These are phyloP conservation scores for Basidioascus undulatus DNA, from an alignment of 768 basidiomycete species.

Conservation along the genomic window DNA sequence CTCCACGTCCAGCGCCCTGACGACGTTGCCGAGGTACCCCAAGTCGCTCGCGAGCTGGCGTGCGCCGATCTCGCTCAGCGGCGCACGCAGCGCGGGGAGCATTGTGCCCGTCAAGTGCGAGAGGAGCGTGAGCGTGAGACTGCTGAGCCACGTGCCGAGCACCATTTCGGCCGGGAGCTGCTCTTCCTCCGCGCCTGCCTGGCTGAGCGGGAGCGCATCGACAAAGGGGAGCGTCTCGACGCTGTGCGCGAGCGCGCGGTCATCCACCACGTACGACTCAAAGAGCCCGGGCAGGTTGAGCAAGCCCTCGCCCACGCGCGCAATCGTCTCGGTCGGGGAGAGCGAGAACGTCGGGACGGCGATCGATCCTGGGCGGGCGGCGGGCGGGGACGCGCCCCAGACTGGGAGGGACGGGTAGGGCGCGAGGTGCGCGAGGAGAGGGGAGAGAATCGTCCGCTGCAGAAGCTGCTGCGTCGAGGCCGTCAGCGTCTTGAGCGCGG, in stretches of 20 bases:
- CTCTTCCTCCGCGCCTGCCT: background rate
- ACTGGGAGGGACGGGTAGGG: slow-evolving; percentile 40
- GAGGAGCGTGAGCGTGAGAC: slow-evolving; percentile 59
- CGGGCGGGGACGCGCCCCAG: slow-evolving; percentile 31
- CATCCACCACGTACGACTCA: slow-evolving; percentile 75
- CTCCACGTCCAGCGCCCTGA: slow-evolving; percentile 72
- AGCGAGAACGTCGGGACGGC: slow-evolving; percentile 70
- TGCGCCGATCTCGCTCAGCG: slow-evolving; percentile 39
- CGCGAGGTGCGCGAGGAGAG: slow-evolving; percentile 45
- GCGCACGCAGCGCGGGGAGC: slow-evolving; percentile 39
- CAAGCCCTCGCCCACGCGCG: slow-evolving; percentile 76
- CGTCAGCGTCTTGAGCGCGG: slow-evolving; percentile 38
- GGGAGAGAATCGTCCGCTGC: slow-evolving; percentile 61
- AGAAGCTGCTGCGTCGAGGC: slow-evolving; percentile 49
- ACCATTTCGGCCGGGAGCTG: slow-evolving; percentile 48
- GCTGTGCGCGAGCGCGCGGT: slow-evolving; percentile 64
- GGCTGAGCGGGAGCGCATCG: slow-evolving; percentile 25
- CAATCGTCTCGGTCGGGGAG: slow-evolving; percentile 67
- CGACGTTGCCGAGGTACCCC: slow-evolving; percentile 72
- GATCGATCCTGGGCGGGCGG: slow-evolving; percentile 28
- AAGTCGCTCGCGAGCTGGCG: slow-evolving; percentile 70
- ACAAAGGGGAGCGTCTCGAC: slow-evolving; percentile 55
- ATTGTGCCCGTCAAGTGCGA: slow-evolving; percentile 42
- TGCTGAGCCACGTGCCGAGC: slow-evolving; percentile 73
- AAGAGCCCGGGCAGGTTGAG: slow-evolving; percentile 79